Evolutionary conservation across 106 monocot genomes (phyloP).

Genomic region (Triglochin maritima): DNA sequence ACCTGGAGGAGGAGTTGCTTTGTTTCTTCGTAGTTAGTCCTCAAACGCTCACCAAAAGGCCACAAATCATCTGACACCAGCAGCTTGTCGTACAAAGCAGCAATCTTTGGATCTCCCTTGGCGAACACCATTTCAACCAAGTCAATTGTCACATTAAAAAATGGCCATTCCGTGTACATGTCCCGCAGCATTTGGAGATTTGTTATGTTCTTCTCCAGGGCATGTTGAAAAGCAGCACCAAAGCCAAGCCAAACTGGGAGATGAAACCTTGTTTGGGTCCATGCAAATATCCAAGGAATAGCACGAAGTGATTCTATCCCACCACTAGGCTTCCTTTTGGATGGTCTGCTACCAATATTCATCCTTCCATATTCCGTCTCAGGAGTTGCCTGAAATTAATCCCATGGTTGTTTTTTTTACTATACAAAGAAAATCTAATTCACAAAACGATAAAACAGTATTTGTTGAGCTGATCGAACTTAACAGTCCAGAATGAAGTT

Average conservation of each 20-base stretch:
- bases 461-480: background rate
- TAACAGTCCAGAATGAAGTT: too few relatives aligned
- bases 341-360: constrained; percentile 96
- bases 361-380: constrained; percentile 96
- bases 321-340: constrained; percentile 91
- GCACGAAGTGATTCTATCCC: constrained; percentile 96
- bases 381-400: constrained; percentile 68
- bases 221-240: constrained; percentile 69
- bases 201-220: constrained; percentile 53
- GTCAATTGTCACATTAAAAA: constrained; percentile 94
- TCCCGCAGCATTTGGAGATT: constrained; percentile 59
- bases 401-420: background rate
- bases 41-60: constrained; percentile 65
- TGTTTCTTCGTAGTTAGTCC: constrained; percentile 68
- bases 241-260: constrained; percentile 99
- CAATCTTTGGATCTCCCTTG: constrained; percentile 90
- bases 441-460: background rate
- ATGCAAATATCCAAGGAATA: constrained; percentile 99
- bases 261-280: constrained; percentile 98
- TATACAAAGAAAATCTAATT: too few relatives aligned
- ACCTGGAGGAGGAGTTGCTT: constrained; percentile 93
- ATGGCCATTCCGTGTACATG: constrained; percentile 99
- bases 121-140: constrained; percentile 99
- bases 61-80: constrained; percentile 75
- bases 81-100: constrained; percentile 86